phyloP scores from a whole-genome alignment of 371 early-diverging fungal genomes.

The Rhizomucor pusillus region DNA sequence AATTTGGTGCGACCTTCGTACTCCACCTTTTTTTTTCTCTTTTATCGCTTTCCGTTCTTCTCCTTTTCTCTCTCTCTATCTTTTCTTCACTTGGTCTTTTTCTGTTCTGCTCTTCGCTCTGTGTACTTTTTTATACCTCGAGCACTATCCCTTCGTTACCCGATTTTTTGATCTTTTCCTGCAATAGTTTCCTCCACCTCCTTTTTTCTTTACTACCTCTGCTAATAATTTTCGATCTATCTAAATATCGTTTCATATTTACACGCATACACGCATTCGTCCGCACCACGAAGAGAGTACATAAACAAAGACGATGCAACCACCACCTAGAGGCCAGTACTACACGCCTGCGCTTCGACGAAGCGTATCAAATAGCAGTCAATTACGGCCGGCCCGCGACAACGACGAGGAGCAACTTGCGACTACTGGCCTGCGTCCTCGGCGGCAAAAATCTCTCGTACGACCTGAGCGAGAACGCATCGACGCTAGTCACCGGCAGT shows the following conservation, averaged over 20 bases:
- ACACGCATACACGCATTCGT: no score
- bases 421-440: slow-evolving; percentile 5
- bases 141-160: not conserved
- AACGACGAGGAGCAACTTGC: no score
- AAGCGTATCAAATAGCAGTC: not conserved
- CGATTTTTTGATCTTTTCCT: not conserved
- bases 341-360: not conserved
- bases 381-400: not conserved
- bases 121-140: not conserved
- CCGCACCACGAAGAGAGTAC: not conserved
- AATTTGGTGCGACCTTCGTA: no score
- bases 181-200: no score
- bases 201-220: no score
- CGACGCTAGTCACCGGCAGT: slow-evolving; percentile 52
- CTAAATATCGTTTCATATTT: no score
- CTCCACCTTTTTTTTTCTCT: not conserved
- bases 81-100: not conserved
- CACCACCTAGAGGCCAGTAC: not conserved
- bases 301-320: no score
- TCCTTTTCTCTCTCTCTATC: not conserved
- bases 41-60: no score
- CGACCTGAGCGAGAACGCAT: slow-evolving; percentile 71
- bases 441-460: slow-evolving; percentile 64
- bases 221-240: no score
- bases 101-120: not conserved